Evolutionary conservation across 1,284 basidiomycete genomes (phyloP).

Genomic region (Tetrapyrgos nigripes): DNA sequence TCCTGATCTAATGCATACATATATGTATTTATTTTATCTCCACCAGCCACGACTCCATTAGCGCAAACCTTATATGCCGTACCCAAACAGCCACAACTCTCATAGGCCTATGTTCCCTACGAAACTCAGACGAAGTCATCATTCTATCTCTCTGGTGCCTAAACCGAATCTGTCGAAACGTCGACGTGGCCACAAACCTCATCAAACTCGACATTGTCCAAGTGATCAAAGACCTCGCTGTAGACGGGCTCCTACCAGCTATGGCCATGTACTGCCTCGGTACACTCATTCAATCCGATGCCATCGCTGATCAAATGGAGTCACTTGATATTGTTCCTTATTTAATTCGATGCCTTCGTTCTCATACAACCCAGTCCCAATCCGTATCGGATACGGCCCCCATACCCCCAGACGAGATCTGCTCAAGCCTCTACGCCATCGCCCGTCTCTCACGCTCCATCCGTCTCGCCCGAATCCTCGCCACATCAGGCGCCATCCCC

Average conservation of each 20-base stretch:
- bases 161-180: slow-evolving; percentile 23
- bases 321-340: slow-evolving; percentile 4
- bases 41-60: slow-evolving; percentile 30
- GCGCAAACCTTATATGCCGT: slow-evolving; percentile 13
- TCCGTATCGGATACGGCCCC: too few species aligned
- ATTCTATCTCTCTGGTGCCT: slow-evolving; percentile 28
- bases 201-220: slow-evolving; percentile 29
- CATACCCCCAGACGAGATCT: slow-evolving; percentile 18
- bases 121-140: slow-evolving; percentile 24
- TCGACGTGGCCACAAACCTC: slow-evolving; percentile 25
- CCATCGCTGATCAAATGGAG: slow-evolving; percentile 27
- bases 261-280: slow-evolving; percentile 31
- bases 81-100: slow-evolving; percentile 18
- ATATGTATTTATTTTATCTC: slow-evolving; percentile 24
- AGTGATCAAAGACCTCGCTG: slow-evolving; percentile 19
- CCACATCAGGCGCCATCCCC: slow-evolving; percentile 25
- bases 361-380: slow-evolving; percentile 5
- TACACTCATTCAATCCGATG: slow-evolving; percentile 26
- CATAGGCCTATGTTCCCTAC: slow-evolving; percentile 26
- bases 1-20: slow-evolving; percentile 25
- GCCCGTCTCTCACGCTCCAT: slow-evolving; percentile 30
- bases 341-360: slow-evolving; percentile 16
- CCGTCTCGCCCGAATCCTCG: slow-evolving; percentile 28
- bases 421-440: slow-evolving; percentile 25
- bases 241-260: slow-evolving; percentile 18